phyloP scores from a whole-genome alignment of 2,329 filamentous ascomycete genomes.

The Trichophyton mentagrophytes region DNA sequence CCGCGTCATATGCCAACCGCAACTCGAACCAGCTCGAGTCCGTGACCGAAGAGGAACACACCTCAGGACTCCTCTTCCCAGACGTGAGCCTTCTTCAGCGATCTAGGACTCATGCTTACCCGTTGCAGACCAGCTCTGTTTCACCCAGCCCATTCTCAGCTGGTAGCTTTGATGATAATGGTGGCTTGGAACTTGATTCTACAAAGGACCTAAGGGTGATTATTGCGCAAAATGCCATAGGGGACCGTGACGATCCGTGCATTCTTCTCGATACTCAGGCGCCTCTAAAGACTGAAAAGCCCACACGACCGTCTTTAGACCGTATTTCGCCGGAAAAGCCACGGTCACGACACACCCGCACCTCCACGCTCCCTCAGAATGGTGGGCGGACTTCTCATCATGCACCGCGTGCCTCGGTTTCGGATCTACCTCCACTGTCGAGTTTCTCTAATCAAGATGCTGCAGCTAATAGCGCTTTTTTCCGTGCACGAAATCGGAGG shows the following conservation, averaged over 20 bases:
- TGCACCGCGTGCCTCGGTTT: constrained; percentile 18
- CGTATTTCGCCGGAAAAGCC: constrained; percentile 20
- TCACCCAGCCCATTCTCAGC: constrained; percentile 32
- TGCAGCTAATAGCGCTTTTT: constrained; percentile 25
- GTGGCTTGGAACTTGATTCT: constrained; percentile 34
- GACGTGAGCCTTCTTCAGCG: constrained; percentile 32
- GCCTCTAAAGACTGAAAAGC: constrained; percentile 16
- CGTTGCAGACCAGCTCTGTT: constrained; percentile 30
- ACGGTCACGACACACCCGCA: constrained; percentile 24
- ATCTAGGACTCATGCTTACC: constrained; percentile 30
- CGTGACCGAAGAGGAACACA: constrained; percentile 38
- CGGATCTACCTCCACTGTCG: constrained; percentile 17
- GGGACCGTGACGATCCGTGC: constrained; percentile 35
- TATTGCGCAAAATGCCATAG: constrained; percentile 37
- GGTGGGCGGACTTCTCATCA: constrained; percentile 21
- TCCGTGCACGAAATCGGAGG: constrained; percentile 32
- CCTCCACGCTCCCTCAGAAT: constrained; percentile 25
- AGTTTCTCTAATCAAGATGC: constrained; percentile 16
- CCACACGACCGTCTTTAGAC: constrained; percentile 25
- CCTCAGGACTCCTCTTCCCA: constrained; percentile 36
- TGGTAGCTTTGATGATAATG: constrained; percentile 36
- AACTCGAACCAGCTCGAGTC: constrained; percentile 33
- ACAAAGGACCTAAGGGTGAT: constrained; percentile 35
- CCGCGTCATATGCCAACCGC: constrained; percentile 27
- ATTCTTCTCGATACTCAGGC: constrained; percentile 34